Evolutionary conservation across 768 basidiomycete species (phyloP), one percentile per base, ranked within the genome.

Genomic region (Rhodotorula sphaerocarpa): DNA sequence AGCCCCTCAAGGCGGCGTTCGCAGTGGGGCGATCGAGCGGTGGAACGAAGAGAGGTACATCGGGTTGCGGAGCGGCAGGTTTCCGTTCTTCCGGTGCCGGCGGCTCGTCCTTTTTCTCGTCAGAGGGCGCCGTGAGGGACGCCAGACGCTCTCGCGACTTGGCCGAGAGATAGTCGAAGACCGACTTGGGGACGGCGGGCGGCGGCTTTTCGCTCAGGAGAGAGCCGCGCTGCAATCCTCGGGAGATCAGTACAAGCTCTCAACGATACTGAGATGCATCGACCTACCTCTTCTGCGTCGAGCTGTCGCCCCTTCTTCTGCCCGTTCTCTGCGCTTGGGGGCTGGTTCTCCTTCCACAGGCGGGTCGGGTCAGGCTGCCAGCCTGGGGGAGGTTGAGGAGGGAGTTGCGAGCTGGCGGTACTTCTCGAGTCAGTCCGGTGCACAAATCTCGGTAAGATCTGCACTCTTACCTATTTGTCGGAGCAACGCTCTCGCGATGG

Each of bases 81-180:
- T n/a, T n/a, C n/a, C n/a, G n/a, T n/a, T n/a, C n/a, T n/a, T n/a
- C n/a, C n/a, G n/a, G 36, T 16, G 36, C 10, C 36, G 36, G 36
- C 36, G 44, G 18, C 44, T n/a, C 44, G 44, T 20, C 21, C 44
- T 45, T 9, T 7, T 23, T 30, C 31, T 50, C 48, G 48, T 30
- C 67, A 14, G 75, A 70, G n/a, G 72, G 74, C 16, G 71, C 55
- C 10, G 74, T 70, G 30, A 75, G 48, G 1, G 70, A 55, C 10
- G 76, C 75, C n/a, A 99, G 80, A 10, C 92, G 84, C 63, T 95
- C 91, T 59, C 84, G 82, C 71, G 93, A 90, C 71, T 91, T 92
- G 67, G 86, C 82, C 1, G 95, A 93, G 74, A 97, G 83, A 73
- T 84, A 97, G 48, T 97, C 92, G 74, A 93, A 96, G 21, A 99